phyloP scores from a whole-genome alignment of 169 alveolate species.

The Plasmodium inui region DNA sequence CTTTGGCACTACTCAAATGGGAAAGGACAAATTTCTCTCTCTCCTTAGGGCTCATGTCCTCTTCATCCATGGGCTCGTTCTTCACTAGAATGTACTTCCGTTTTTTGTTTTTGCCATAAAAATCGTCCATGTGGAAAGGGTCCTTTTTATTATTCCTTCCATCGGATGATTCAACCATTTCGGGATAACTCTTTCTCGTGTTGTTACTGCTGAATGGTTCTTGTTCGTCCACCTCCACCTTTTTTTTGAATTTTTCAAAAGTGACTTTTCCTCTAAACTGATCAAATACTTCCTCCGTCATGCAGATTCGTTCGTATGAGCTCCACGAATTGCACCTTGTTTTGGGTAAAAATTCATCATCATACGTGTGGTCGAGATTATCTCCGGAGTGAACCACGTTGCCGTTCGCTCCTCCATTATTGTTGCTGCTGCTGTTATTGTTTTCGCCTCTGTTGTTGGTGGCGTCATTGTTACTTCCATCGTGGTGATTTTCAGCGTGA shows the following conservation, averaged over 20 bases:
- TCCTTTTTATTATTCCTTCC: neutral
- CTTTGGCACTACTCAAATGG: neutral
- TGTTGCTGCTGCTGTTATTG: neutral
- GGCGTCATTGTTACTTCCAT: neutral
- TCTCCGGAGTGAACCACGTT: neutral
- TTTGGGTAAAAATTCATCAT: neutral
- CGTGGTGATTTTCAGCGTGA: neutral
- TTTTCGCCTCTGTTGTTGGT: neutral
- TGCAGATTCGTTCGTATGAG: slow-evolving; percentile 7
- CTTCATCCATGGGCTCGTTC: slow-evolving; percentile 2
- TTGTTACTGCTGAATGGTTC: neutral
- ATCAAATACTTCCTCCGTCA: slow-evolving; percentile 2
- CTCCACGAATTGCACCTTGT: slow-evolving; percentile 12
- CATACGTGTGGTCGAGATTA: neutral
- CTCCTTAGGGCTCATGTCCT: neutral
- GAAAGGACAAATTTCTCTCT: neutral
- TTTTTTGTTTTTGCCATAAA: neutral
- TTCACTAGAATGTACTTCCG: neutral
- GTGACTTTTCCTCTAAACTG: neutral
- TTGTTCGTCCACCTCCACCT: neutral
- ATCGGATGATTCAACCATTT: neutral
- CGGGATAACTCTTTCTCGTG: neutral
- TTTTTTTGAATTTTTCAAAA: neutral
- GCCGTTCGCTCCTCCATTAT: neutral
- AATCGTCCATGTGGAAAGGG: neutral